These are phyloP conservation scores for Colletotrichum siamense DNA, from an alignment of 2,329 filamentous ascomycete species.

Conservation along the genomic window DNA sequence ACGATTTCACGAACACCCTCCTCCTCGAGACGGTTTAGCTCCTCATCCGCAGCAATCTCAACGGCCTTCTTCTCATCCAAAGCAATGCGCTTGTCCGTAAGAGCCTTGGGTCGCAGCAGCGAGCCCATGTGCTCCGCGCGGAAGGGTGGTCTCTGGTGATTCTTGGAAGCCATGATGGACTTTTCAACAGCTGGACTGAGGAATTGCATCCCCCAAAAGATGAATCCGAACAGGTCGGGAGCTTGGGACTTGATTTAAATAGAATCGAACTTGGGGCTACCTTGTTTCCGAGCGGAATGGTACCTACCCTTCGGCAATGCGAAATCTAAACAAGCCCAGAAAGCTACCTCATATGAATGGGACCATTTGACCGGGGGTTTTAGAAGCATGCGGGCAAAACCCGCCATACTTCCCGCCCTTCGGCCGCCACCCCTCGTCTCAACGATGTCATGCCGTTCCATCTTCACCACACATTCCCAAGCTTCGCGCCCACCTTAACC, in stretches of 20 bases:
- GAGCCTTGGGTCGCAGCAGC: slow-evolving; percentile 66
- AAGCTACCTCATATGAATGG: background rate
- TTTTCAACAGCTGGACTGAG: background rate
- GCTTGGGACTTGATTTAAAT: background rate
- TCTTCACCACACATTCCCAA: background rate
- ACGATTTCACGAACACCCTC: slow-evolving; percentile 71
- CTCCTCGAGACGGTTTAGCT: slow-evolving; percentile 67
- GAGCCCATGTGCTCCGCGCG: slow-evolving; percentile 80
- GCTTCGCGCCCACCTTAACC: background rate
- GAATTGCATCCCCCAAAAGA: background rate
- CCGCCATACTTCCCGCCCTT: background rate
- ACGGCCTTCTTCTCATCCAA: slow-evolving; percentile 31
- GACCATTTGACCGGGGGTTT: background rate
- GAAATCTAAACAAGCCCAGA: background rate
- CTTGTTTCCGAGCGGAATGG: background rate
- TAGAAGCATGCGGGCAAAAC: background rate
- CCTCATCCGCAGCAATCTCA: slow-evolving; percentile 48
- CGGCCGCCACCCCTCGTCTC: background rate
- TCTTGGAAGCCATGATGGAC: slow-evolving; percentile 9
- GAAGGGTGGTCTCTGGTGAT: slow-evolving; percentile 57
- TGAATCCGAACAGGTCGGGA: background rate
- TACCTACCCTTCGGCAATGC: background rate
- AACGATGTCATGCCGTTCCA: slow-evolving; percentile 13
- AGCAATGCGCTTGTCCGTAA: slow-evolving; percentile 34
- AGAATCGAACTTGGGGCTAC: background rate